Base-by-base conservation (phyloP, 257 asterid species). In the Thymus quinquecostatus region DNA sequence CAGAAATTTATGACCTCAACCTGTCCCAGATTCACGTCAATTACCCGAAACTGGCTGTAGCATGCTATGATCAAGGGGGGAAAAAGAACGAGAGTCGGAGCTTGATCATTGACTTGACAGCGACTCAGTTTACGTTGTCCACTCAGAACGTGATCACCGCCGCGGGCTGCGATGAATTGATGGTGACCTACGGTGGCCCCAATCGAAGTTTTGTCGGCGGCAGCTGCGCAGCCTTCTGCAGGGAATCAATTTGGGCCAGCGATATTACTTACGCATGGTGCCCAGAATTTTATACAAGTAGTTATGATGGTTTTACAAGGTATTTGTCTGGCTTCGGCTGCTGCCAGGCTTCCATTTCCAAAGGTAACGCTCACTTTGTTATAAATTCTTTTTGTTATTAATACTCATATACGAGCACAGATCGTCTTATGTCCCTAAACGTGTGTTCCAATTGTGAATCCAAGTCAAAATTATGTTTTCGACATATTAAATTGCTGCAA, bases 261-360 rank as follows among this genome's bases (percentile, higher is more conserved):
- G n/a, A n/a, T n/a, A n/a, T n/a, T n/a, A 8, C 0, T 10, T 12
- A 11, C 6, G 53, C 14, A 48, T 0, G 0, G 4, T 48, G 54
- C 27, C 21, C 54, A 12, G 3, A 30, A 2, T 34, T 34, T 7
- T 8, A 44, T 44, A 44, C 10, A 8, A n/a, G n/a, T n/a, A 34
- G 2, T 34, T 34, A 0, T 2, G 40, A 34, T 2, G 3, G 10
- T 6, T 7, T 44, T 1, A 7, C 13, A 13, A 61, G 8, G 78
- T 59, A 10, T 5, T 27, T 21, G 6, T 48, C 43, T 1, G 72
- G 60, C 47, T 7, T 13, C 36, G 77, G 72, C 6, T 64, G 72
- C 44, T 64, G 66, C 72, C 60, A 28, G 21, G 33, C 66, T 27
- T 47, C 66, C 12, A 55, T 73, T 64, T 51, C 72, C 6, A 64